A percentile compares a stretch with the other conserved stretches of the same genome.
These are phyloP conservation scores for Claviceps pusilla DNA, from an alignment of 2,329 filamentous ascomycete genomes.

Conservation along the genomic window DNA sequence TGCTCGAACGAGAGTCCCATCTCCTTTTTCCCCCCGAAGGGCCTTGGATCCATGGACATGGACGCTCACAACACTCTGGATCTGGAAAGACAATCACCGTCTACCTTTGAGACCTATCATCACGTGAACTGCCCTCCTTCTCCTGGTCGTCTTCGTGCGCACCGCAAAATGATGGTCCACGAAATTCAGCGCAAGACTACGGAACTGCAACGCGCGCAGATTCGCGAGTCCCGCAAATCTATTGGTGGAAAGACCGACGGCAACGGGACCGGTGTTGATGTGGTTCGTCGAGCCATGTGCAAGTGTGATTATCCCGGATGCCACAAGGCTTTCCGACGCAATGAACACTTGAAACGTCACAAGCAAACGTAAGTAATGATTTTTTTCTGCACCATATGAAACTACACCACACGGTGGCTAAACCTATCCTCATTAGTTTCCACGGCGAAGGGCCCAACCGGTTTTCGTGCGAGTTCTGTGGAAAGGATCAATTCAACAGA, in stretches of 20 bases:
- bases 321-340: constrained; percentile 33
- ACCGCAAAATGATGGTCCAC: constrained; percentile 26
- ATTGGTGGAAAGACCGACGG: constrained; percentile 14
- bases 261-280: constrained; percentile 14
- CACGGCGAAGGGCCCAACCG: constrained; percentile 25
- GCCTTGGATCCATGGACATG: constrained; percentile 16
- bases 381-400: too few species aligned
- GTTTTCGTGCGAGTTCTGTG: constrained; percentile 27
- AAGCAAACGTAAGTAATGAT: constrained; percentile 29
- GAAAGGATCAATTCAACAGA: constrained; percentile 26
- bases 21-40: constrained; percentile 22
- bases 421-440: constrained; percentile 11
- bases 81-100: constrained; percentile 22
- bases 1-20: constrained; percentile 27
- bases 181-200: constrained; percentile 29
- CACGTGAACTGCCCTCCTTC: constrained; percentile 19
- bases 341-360: constrained; percentile 42
- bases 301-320: constrained; percentile 33
- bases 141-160: constrained; percentile 19
- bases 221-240: constrained; percentile 17
- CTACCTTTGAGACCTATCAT: constrained; percentile 16
- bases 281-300: constrained; percentile 25
- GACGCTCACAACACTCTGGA: constrained; percentile 14
- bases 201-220: constrained; percentile 29
- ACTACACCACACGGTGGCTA: not conserved